These are phyloP conservation scores for Citropsis articulata DNA, from an alignment of 345 rosid genomes.

Conservation along the genomic window DNA sequence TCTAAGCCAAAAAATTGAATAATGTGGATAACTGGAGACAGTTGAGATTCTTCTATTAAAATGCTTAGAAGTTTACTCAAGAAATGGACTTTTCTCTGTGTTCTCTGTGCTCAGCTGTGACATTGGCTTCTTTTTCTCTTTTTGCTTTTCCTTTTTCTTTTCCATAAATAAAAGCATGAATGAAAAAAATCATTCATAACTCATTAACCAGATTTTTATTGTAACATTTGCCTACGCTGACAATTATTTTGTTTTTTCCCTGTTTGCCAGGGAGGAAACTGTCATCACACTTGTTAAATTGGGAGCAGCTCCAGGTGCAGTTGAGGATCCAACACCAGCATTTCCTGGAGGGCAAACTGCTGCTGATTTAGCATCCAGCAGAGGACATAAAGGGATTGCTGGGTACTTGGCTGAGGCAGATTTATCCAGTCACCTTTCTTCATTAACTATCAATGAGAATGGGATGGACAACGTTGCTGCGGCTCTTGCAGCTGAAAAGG, in stretches of 20 bases:
- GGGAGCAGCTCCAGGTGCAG: constrained; percentile 56
- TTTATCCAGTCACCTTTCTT: constrained; percentile 41
- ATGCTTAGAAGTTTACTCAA: background rate
- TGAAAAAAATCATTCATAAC: background rate
- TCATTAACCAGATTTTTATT: background rate
- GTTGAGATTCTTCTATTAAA: background rate
- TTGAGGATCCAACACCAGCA: constrained; percentile 57
- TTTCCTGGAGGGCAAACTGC: constrained; percentile 61
- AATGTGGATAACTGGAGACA: background rate
- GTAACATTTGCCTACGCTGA: background rate
- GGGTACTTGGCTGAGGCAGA: constrained; percentile 59
- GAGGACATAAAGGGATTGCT: constrained; percentile 69
- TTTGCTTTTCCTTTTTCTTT: background rate
- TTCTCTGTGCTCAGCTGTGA: background rate
- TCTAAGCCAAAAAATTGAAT: background rate
- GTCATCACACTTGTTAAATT: constrained; percentile 47
- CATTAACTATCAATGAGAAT: constrained; percentile 30
- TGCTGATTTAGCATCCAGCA: constrained; percentile 58
- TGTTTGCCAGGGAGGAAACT: constrained; percentile 51
- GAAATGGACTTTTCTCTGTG: background rate
- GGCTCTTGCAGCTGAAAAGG: constrained; percentile 25
- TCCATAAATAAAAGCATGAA: no score
- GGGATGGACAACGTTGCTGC: constrained; percentile 17
- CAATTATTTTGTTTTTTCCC: background rate
- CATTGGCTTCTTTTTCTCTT: background rate